Percentiles rank a stretch among this genome's conserved stretches.
phyloP scores from a whole-genome alignment of 768 basidiomycete genomes.

The Pholiota molesta region DNA sequence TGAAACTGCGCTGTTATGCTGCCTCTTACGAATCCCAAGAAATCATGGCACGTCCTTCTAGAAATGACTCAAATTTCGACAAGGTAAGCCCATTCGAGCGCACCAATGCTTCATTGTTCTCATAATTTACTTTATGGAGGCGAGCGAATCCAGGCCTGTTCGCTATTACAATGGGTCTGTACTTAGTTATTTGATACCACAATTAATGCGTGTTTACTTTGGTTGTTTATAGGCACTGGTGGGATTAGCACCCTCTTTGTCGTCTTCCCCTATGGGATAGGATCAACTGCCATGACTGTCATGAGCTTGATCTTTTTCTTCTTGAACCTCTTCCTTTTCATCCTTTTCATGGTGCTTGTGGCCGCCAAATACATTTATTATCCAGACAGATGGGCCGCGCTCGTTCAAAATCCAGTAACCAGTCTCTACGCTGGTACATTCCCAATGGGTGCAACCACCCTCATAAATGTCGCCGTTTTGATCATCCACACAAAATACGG shows the following conservation, averaged over 20 bases:
- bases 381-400: conserved; percentile 42
- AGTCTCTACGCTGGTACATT: conserved; percentile 48
- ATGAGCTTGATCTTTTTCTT: conserved; percentile 54
- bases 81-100: background rate
- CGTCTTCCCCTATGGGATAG: conserved; percentile 56
- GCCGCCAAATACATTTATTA: conserved; percentile 54
- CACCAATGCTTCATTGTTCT: background rate
- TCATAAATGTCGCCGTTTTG: conserved; percentile 53
- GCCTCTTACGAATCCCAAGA: background rate
- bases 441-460: conserved; percentile 64
- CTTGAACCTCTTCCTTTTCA: conserved; percentile 58
- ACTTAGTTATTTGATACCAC: background rate
- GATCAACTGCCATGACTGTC: conserved; percentile 41
- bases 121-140: conserved; percentile 20
- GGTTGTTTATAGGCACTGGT: conserved; percentile 41
- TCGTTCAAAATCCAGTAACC: conserved; percentile 49
- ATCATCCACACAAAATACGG: conserved; percentile 45
- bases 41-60: background rate
- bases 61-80: background rate
- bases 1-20: background rate
- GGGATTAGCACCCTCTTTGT: conserved; percentile 57
- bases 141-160: conserved; percentile 47
- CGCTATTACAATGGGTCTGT: conserved; percentile 45
- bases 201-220: background rate
- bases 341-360: conserved; percentile 47